Conservation (phyloP, 768 basidiomycete genomes). For the Auricularia cornea region DNA sequence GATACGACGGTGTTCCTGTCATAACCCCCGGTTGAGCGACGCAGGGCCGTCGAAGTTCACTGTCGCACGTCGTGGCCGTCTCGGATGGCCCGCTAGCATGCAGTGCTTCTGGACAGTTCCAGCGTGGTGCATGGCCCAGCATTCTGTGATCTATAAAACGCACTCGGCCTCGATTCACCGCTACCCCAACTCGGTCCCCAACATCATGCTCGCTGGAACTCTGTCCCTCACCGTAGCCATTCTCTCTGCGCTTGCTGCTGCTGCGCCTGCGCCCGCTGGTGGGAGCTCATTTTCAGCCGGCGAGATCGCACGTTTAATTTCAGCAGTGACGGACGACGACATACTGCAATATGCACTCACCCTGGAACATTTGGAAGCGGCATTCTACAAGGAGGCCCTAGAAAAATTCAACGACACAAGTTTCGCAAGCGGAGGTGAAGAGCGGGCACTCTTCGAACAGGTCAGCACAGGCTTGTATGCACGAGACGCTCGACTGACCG, state of each 20-base stretch:
- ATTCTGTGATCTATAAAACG: too few relatives aligned
- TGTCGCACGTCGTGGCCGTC: too few relatives aligned
- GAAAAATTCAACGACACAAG: constrained; percentile 26
- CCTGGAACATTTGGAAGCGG: constrained; percentile 39
- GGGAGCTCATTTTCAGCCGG: too few relatives aligned
- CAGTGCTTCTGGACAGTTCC: too few relatives aligned
- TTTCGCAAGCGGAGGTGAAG: not conserved
- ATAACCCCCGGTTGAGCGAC: too few relatives aligned
- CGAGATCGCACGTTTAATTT: too few relatives aligned
- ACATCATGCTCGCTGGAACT: not conserved
- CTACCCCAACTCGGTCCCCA: too few relatives aligned
- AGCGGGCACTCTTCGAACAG: not conserved
- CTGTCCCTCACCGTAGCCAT: not conserved
- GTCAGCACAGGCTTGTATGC: not conserved
- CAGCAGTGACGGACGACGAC: constrained; percentile 8
- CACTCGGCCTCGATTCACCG: too few relatives aligned
- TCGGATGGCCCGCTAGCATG: too few relatives aligned
- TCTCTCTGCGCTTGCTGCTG: not conserved
- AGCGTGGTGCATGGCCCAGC: too few relatives aligned
- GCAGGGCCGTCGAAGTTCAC: too few relatives aligned
- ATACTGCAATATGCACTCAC: constrained; percentile 41
- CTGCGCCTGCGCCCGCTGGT: not conserved
- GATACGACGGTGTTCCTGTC: too few relatives aligned
- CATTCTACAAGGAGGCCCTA: constrained; percentile 40
- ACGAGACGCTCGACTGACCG: constrained; percentile 33